Conservation (phyloP, 129 eudicot species). For the Scalesia atractyloides region DNA sequence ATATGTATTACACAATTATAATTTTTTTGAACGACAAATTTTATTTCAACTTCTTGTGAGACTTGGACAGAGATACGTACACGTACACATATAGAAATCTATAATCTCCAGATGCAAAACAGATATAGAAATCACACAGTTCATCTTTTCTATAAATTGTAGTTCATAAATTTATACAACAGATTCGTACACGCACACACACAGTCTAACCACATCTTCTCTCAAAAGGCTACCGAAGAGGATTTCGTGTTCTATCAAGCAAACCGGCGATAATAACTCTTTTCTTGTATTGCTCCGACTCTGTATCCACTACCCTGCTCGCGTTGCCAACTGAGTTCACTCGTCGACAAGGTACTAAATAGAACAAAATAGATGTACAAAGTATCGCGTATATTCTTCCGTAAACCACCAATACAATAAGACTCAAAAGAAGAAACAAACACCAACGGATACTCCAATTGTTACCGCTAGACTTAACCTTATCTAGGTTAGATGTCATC, state of each 20-base stretch:
- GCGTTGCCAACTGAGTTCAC: slow-evolving; percentile 4
- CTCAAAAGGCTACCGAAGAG: slow-evolving; percentile 17
- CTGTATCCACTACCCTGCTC: slow-evolving; percentile 24
- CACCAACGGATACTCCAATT: slow-evolving; percentile 35
- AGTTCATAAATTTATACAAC: slow-evolving; percentile 6
- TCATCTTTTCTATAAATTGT: neutral
- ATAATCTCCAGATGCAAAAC: slow-evolving; percentile 24
- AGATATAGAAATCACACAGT: slow-evolving; percentile 1
- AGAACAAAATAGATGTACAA: slow-evolving; percentile 51
- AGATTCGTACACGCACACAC: slow-evolving; percentile 10
- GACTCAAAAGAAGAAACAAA: slow-evolving; percentile 39
- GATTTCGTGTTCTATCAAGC: slow-evolving; percentile 48
- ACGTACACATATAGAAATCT: no score
- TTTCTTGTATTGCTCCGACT: slow-evolving; percentile 55
- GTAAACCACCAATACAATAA: slow-evolving; percentile 43
- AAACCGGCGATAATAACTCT: slow-evolving; percentile 64
- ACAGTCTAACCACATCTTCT: slow-evolving; percentile 15
- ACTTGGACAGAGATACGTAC: no score
- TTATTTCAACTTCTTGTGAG: no score
- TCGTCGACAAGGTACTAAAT: slow-evolving; percentile 32
- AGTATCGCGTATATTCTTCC: slow-evolving; percentile 56
- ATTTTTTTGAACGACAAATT: no score
- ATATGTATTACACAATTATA: no score
- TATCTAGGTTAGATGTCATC: neutral
- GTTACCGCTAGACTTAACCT: slow-evolving; percentile 3